A percentile compares a stretch with the other conserved stretches of the same genome.
Evolutionary conservation across 2,329 filamentous ascomycete genomes (phyloP).

Genomic region (Sclerotinia borealis): DNA sequence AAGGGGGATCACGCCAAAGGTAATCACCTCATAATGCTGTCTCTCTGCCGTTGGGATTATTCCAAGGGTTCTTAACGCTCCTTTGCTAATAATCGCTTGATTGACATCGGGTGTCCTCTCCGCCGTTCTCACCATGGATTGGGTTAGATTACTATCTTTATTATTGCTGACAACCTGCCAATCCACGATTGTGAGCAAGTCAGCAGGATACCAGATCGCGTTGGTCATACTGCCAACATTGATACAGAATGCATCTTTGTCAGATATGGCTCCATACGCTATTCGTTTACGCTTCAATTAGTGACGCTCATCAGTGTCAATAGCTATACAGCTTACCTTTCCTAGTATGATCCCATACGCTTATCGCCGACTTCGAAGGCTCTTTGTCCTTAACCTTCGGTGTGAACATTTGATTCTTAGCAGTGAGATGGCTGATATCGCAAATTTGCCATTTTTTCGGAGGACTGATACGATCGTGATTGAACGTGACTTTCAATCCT

Average conservation of each 20-base stretch:
- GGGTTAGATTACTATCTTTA: neutral
- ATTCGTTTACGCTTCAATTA: too few species aligned
- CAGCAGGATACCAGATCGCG: slow-evolving; percentile 13
- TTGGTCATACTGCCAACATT: neutral
- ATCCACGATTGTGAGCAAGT: slow-evolving; percentile 6
- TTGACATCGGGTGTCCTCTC: neutral
- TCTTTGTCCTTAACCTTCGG: neutral
- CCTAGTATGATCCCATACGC: neutral
- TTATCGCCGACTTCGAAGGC: neutral
- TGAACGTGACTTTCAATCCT: neutral
- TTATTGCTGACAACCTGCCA: slow-evolving; percentile 7
- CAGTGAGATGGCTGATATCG: neutral
- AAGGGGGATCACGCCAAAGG: too few species aligned
- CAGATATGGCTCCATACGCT: too few species aligned
- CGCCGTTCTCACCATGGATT: neutral
- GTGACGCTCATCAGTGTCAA: too few species aligned
- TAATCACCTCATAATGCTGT: too few species aligned
- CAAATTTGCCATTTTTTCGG: neutral
- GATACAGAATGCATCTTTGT: neutral
- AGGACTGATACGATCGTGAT: neutral
- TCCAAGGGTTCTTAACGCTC: too few species aligned
- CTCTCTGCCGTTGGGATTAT: too few species aligned
- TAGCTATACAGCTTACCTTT: neutral
- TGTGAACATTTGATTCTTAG: too few species aligned
- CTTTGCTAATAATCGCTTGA: neutral